Base-by-base conservation (phyloP, 2,329 filamentous ascomycete species). In the Ophiosphaerella korrae region DNA sequence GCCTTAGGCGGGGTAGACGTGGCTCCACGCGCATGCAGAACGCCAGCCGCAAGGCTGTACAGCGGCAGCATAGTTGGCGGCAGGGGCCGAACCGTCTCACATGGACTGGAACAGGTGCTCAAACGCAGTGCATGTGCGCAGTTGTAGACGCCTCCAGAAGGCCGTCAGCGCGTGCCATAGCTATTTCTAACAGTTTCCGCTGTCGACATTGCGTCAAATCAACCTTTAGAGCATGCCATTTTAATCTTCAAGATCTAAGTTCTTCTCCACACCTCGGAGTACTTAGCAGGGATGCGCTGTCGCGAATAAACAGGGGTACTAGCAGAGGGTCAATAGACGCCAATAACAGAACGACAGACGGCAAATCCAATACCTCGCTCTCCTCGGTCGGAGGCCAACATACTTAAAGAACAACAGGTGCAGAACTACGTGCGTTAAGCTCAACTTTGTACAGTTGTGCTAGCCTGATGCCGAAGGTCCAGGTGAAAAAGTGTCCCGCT, bases 341-440 rank as follows among this genome's bases (percentile, higher is more conserved):
- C 21, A 48, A 23, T 33, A 23, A 42, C 13, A 48, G 16, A 42
- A 42, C 33, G 16, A 48, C 16, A 12, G 32, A 42, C 24, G 37
- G 38, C 14, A 42, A 26, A 31, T 12, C 36, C 23, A 47, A 47
- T 16, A 41, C 36, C 11, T 3, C 23, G 18, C 36, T 41, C 35
- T 47, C 26, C 16, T 16, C 13, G 5, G 24, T 18, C 14, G 23
- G 45, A 47, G 26, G 36, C 37, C 26, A 24, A 34, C 31, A 29
- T 41, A 35, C 26, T 47, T 26, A 24, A 29, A 35, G 11, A 41
- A 24, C 11, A 47, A 24, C 26, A 24, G 18, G 9, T 45, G 16
- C 14, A 41, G 45, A 47, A 47, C 21, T 7, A 48, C 29, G 38
- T 23, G 38, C 21, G 36, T 48, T 24, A 21, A 33, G 38, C 45